Conservation (phyloP, 352 stramenopile species). For the Saprolegnia parasitica region DNA sequence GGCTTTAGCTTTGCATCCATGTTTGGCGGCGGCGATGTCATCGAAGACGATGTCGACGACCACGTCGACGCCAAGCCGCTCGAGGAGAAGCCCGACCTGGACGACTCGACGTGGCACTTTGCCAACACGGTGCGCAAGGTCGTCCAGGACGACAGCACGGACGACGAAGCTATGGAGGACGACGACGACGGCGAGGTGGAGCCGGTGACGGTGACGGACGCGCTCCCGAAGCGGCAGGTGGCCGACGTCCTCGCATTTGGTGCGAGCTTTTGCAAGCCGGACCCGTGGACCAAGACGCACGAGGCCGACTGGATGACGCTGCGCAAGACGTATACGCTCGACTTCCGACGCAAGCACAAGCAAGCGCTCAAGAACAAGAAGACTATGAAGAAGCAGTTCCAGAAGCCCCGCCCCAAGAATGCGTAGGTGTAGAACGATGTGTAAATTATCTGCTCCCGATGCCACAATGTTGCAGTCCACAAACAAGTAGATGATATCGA, state of each 20-base stretch:
- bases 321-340: slow-evolving; percentile 66
- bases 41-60: slow-evolving; percentile 35
- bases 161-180: slow-evolving; percentile 25
- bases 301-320: slow-evolving; percentile 49
- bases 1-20: slow-evolving; percentile 71
- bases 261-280: slow-evolving; percentile 38
- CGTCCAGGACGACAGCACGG: slow-evolving; percentile 34
- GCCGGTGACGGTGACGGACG: slow-evolving; percentile 40
- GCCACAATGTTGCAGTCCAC: too few species aligned
- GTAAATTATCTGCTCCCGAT: too few species aligned
- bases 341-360: slow-evolving; percentile 78
- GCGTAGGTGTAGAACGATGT: too few species aligned
- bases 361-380: slow-evolving; percentile 74
- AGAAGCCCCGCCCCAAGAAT: background rate
- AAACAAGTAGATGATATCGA: too few species aligned
- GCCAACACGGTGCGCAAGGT: slow-evolving; percentile 39
- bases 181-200: slow-evolving; percentile 12
- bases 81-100: slow-evolving; percentile 14
- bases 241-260: slow-evolving; percentile 67
- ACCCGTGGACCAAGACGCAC: slow-evolving; percentile 30
- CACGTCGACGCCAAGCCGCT: slow-evolving; percentile 27
- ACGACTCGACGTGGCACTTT: slow-evolving; percentile 38
- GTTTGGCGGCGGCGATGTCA: slow-evolving; percentile 54
- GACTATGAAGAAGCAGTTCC: slow-evolving; percentile 44
- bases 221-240: slow-evolving; percentile 34